Conservation (phyloP, 2,329 filamentous ascomycete species). For the Fusarium vanettenii region DNA sequence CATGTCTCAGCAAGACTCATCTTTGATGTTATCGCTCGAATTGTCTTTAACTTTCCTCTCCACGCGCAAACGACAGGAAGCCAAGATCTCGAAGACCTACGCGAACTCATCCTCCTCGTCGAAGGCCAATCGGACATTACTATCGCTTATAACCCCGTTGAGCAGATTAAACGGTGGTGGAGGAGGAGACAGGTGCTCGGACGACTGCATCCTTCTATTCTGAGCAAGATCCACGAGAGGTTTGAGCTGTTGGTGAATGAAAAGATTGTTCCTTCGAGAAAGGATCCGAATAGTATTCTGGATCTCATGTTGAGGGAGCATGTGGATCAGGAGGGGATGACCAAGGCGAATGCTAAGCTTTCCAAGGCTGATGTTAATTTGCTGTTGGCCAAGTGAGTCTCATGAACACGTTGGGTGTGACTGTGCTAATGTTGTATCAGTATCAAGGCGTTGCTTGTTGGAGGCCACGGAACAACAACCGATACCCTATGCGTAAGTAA, state of each 20-base stretch:
- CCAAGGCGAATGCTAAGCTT: neutral
- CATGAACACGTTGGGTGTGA: accelerated
- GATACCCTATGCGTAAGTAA: slow-evolving; percentile 11
- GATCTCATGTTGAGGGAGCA: slow-evolving; percentile 25
- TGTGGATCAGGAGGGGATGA: neutral
- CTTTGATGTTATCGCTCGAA: slow-evolving; percentile 1
- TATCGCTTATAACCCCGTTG: slow-evolving; percentile 4
- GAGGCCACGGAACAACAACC: slow-evolving; percentile 26
- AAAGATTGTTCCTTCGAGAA: slow-evolving; percentile 1
- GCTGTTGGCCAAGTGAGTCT: slow-evolving; percentile 1
- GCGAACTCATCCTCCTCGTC: slow-evolving; percentile 14
- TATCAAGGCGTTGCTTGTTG: slow-evolving; percentile 8
- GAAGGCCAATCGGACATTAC: neutral
- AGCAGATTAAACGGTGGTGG: slow-evolving; percentile 10
- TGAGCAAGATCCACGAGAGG: neutral
- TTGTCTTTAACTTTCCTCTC: neutral
- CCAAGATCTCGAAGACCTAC: neutral
- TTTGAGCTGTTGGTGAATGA: neutral
- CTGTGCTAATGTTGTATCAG: neutral
- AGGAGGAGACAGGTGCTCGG: neutral
- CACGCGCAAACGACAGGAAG: slow-evolving; percentile 14
- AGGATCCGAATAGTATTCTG: slow-evolving; percentile 19
- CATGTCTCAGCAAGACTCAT: neutral
- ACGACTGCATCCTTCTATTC: slow-evolving; percentile 1
- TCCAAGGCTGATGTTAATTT: neutral